Evolutionary conservation across 148 eudicot genomes (phyloP).

Genomic region (Chenopodium formosanum): DNA sequence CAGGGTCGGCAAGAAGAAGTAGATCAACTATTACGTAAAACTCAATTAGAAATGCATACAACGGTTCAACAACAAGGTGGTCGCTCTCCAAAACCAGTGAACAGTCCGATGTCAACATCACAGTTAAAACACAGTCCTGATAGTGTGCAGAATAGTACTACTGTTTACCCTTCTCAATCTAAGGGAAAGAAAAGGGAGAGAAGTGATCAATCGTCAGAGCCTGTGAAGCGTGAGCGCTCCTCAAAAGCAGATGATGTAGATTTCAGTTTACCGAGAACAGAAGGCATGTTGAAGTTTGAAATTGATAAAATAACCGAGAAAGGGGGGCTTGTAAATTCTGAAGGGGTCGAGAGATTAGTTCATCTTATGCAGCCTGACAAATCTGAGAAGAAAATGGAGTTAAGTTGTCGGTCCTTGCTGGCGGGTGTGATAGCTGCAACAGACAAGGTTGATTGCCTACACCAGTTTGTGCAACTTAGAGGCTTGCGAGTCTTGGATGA

Average conservation of each 20-base stretch:
- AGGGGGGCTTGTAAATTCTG: constrained; percentile 70
- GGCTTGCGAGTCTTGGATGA: constrained; percentile 78
- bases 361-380: constrained; percentile 78
- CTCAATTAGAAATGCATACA: constrained; percentile 69
- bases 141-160: constrained; percentile 51
- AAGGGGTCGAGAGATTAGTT: constrained; percentile 74
- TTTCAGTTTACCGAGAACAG: constrained; percentile 44
- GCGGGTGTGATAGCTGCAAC: constrained; percentile 78
- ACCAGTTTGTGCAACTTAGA: constrained; percentile 73
- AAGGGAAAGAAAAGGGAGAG: constrained; percentile 88
- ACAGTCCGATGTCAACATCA: constrained; percentile 48
- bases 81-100: constrained; percentile 71
- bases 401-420: constrained; percentile 57
- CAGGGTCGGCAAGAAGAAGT: constrained; percentile 95
- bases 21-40: constrained; percentile 65
- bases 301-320: constrained; percentile 65
- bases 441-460: constrained; percentile 76
- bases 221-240: constrained; percentile 65
- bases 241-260: constrained; percentile 54
- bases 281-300: constrained; percentile 53
- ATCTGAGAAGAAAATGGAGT: constrained; percentile 56
- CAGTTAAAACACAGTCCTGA: constrained; percentile 67
- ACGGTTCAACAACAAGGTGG: constrained; percentile 61
- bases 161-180: constrained; percentile 49
- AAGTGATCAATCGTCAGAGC: constrained; percentile 53